Evolutionary conservation across 2,329 filamentous ascomycete genomes (phyloP).

Genomic region (Leptographium lundbergii): DNA sequence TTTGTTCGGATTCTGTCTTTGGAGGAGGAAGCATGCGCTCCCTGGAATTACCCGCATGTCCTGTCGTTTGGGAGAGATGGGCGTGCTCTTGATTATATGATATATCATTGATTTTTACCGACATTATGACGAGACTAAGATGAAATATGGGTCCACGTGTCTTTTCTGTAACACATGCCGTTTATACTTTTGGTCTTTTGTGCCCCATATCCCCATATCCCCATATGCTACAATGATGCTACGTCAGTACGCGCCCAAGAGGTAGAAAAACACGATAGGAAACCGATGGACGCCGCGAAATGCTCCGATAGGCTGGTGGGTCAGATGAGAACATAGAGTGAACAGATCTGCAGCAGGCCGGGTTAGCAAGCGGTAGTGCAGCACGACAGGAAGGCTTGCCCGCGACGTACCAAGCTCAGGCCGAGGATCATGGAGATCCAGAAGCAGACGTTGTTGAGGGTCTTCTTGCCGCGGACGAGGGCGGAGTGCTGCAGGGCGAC

Average conservation of each 20-base stretch:
- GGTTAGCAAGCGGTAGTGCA: conserved; percentile 9
- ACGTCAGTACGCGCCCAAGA: no score
- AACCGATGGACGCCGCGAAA: no score
- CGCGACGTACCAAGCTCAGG: conserved; percentile 55
- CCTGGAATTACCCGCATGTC: neutral
- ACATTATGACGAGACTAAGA: neutral
- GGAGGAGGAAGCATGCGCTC: neutral
- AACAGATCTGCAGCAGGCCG: conserved; percentile 30
- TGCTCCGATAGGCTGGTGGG: neutral
- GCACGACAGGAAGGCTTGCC: conserved; percentile 6
- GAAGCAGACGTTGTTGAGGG: conserved; percentile 81
- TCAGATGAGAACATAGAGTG: conserved; percentile 39
- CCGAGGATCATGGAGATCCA: conserved; percentile 89
- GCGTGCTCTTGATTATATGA: no score
- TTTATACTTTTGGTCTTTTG: neutral
- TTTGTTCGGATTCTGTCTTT: neutral
- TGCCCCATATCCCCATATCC: no score
- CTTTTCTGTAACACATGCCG: neutral
- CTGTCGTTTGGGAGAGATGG: neutral
- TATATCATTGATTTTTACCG: neutral
- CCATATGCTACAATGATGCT: no score
- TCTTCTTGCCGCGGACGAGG: conserved; percentile 60
- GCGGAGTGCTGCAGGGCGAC: conserved; percentile 78
- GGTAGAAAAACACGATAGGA: no score
- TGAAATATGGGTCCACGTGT: neutral